Conservation (phyloP, 2,329 filamentous ascomycete genomes). For the Colletotrichum spaethianum region DNA sequence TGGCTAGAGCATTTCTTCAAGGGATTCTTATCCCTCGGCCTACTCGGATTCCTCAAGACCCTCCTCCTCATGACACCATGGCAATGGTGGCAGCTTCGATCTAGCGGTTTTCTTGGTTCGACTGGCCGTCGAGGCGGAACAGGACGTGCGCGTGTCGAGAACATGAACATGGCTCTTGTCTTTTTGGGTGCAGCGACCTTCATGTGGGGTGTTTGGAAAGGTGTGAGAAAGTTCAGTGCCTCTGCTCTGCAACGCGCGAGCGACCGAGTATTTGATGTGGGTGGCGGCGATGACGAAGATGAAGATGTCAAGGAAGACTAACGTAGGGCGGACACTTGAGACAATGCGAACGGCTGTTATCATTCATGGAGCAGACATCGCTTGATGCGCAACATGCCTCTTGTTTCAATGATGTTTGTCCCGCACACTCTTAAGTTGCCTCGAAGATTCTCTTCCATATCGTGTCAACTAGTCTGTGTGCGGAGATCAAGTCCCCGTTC, state of each 20-base stretch:
- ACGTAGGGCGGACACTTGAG: slow-evolving; percentile 23
- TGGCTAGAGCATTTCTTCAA: slow-evolving; percentile 92
- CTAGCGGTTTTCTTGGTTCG: slow-evolving; percentile 68
- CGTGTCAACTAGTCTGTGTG: slow-evolving; percentile 98
- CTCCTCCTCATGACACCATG: slow-evolving; percentile 81
- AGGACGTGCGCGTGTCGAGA: slow-evolving; percentile 83
- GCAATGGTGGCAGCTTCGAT: slow-evolving; percentile 82
- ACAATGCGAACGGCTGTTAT: slow-evolving; percentile 34
- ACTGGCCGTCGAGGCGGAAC: slow-evolving; percentile 70
- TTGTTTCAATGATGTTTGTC: background rate
- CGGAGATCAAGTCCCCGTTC: slow-evolving; percentile 77
- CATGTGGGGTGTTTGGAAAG: slow-evolving; percentile 87
- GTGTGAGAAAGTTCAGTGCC: slow-evolving; percentile 80
- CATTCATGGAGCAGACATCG: slow-evolving; percentile 29
- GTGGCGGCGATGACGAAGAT: slow-evolving; percentile 68
- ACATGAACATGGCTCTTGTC: slow-evolving; percentile 85
- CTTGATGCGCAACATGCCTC: slow-evolving; percentile 33
- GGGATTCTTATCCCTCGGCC: slow-evolving; percentile 89
- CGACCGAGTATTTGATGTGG: slow-evolving; percentile 88
- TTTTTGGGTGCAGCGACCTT: slow-evolving; percentile 86
- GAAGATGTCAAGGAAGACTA: slow-evolving; percentile 56
- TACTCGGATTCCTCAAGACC: slow-evolving; percentile 88
- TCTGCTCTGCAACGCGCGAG: slow-evolving; percentile 82
- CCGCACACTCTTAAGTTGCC: slow-evolving; percentile 99
- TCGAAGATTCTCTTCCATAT: slow-evolving; percentile 81